Conservation (phyloP, 257 asterid species). For the Paraleonurus japonicus region DNA sequence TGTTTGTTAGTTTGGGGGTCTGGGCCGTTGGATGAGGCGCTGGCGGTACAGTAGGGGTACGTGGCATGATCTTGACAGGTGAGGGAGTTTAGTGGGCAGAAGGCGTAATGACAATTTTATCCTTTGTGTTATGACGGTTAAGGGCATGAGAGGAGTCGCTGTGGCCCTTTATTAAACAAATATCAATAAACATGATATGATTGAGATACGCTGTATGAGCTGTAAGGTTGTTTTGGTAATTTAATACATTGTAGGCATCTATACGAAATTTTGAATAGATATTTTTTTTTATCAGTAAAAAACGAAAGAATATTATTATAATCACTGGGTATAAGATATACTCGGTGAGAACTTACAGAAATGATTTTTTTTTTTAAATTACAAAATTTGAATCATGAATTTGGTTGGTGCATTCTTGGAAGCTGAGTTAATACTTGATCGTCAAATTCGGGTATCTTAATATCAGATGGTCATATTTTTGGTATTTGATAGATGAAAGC, state of each 20-base stretch:
- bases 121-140: slow-evolving; percentile 56
- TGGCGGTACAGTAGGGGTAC: slow-evolving; percentile 17
- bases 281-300: no score
- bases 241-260: neutral
- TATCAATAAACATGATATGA: slow-evolving; percentile 35
- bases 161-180: slow-evolving; percentile 48
- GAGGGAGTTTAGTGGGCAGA: slow-evolving; percentile 25
- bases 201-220: slow-evolving; percentile 35
- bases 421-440: no score
- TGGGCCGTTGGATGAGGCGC: slow-evolving; percentile 36
- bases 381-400: no score
- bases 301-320: no score
- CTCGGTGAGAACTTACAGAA: no score
- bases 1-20: slow-evolving; percentile 48
- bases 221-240: slow-evolving; percentile 33
- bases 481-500: no score
- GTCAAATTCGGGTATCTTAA: no score
- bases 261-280: neutral
- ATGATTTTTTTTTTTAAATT: no score
- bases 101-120: slow-evolving; percentile 44
- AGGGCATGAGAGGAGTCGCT: slow-evolving; percentile 36
- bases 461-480: no score
- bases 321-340: no score
- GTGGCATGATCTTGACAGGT: slow-evolving; percentile 34
- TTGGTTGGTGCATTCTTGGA: no score